Base-by-base conservation (phyloP, 768 basidiomycete genomes). In the Leucocoprinus birnbaumii region DNA sequence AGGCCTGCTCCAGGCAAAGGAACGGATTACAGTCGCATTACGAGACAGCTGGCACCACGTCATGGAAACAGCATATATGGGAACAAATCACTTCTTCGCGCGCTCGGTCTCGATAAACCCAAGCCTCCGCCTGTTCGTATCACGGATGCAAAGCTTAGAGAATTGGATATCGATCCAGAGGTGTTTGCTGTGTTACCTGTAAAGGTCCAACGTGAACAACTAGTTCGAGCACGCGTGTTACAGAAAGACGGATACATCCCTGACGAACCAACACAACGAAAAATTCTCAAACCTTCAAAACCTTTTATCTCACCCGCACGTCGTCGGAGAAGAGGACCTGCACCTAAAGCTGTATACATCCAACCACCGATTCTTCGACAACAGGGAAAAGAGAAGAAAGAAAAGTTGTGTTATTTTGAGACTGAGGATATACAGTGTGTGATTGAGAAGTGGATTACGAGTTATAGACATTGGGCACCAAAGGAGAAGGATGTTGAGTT, bases 361-460 rank as follows among this genome's bases (percentile, higher is more conserved):
- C 70, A 70, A 16, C 74, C 74, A 8, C 81, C 84, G 1, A 69
- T 74, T 51, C 71, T 91, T 45, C 79, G 84, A 53, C 82, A 80
- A 56, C 80, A 82, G 57, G 80, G 81, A 26, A 78, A 79, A 46
- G 73, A 75, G 48, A 79, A 76, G 57, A 76, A 78, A 22, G 79
- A 83, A 67, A 85, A 83, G 63, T 56, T 84, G 37, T 68, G 73
- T 45, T 84, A 86, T 49, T 79, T 78, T 11, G 84, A 88, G 62
- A 79, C 84, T 19, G 80, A 80, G 22, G 91, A 94, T 58, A 79
- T 98, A 13, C 84, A 91, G 67, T 68, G 68, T 3, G 76, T 87
- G 19, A 77, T 98, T 38, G 85, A 85, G 59, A 66, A 74, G 34
- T 98, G 94, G 94, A 83, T 98, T 7, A 74, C 80, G 43, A 69